These are phyloP conservation scores for Penicillium sp. DNA, from an alignment of 2,329 filamentous ascomycete species.

Conservation along the genomic window DNA sequence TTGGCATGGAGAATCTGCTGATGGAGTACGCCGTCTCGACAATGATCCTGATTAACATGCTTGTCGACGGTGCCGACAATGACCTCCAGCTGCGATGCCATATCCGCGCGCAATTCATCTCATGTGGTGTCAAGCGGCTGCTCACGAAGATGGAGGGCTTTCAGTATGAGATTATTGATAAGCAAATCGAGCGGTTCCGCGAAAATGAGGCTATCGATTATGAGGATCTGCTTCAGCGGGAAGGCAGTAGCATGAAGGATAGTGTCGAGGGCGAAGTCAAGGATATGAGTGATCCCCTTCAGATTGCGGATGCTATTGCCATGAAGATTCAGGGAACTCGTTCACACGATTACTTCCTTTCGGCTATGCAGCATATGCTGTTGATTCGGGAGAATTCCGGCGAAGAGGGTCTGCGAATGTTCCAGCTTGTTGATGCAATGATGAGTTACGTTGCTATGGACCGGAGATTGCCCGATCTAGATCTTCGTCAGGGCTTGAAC, in stretches of 20 bases:
- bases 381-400: slow-evolving; percentile 89
- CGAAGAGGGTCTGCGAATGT: slow-evolving; percentile 91
- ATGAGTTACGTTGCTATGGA: slow-evolving; percentile 99
- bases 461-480: slow-evolving; percentile 90
- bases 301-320: slow-evolving; percentile 94
- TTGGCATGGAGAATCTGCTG: slow-evolving; percentile 96
- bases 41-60: slow-evolving; percentile 93
- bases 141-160: slow-evolving; percentile 97
- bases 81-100: slow-evolving; percentile 92
- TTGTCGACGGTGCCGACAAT: slow-evolving; percentile 85
- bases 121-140: slow-evolving; percentile 92
- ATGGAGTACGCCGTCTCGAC: slow-evolving; percentile 99
- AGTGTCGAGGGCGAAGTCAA: slow-evolving; percentile 82
- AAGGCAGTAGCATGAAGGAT: slow-evolving; percentile 88
- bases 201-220: slow-evolving; percentile 97
- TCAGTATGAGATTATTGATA: slow-evolving; percentile 97
- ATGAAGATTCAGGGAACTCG: slow-evolving; percentile 79
- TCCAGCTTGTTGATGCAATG: slow-evolving; percentile 98
- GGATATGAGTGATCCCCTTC: slow-evolving; percentile 87
- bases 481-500: slow-evolving; percentile 95
- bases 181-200: slow-evolving; percentile 92
- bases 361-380: slow-evolving; percentile 90
- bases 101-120: slow-evolving; percentile 92
- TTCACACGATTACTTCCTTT: slow-evolving; percentile 93
- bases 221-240: slow-evolving; percentile 91